Conservation (phyloP, 2,329 filamentous ascomycete species). For the Penicillium sumatraense region DNA sequence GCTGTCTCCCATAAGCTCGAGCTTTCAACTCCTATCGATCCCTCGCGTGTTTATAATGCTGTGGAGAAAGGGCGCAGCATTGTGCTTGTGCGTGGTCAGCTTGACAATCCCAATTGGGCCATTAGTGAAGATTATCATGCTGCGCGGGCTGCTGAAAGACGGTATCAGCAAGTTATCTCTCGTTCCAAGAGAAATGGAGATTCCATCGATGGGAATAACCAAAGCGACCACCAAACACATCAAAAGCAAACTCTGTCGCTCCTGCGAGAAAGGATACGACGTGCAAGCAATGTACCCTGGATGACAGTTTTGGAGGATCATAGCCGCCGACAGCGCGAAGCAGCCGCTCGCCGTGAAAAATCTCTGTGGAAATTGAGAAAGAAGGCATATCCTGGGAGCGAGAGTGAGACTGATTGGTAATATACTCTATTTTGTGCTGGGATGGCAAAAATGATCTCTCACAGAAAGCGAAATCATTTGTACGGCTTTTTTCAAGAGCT, state of each 20-base stretch:
- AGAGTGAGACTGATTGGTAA: slow-evolving; percentile 43
- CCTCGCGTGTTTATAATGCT: slow-evolving; percentile 32
- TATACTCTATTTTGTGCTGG: not conserved
- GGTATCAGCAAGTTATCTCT: slow-evolving; percentile 31
- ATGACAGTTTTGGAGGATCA: slow-evolving; percentile 45
- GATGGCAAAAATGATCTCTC: not conserved
- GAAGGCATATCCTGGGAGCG: slow-evolving; percentile 42
- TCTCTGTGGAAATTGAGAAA: slow-evolving; percentile 47
- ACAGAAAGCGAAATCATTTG: not conserved
- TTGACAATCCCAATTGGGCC: slow-evolving; percentile 52
- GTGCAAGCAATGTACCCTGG: slow-evolving; percentile 47
- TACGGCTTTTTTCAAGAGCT: too few relatives aligned
- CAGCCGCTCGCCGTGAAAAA: slow-evolving; percentile 30
- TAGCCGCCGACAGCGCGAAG: slow-evolving; percentile 33
- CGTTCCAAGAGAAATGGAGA: slow-evolving; percentile 24
- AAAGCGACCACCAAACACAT: slow-evolving; percentile 14
- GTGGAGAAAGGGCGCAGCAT: slow-evolving; percentile 45
- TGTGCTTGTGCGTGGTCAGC: slow-evolving; percentile 53
- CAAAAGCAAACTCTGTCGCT: slow-evolving; percentile 27
- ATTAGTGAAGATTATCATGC: slow-evolving; percentile 49
- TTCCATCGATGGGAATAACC: not conserved
- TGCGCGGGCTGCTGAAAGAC: slow-evolving; percentile 42
- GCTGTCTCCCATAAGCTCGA: slow-evolving; percentile 45
- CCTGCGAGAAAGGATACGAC: slow-evolving; percentile 39
- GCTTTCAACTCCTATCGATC: slow-evolving; percentile 54